Percentiles rank a stretch among this genome's conserved stretches.
These are phyloP conservation scores for Saccharomyces uvarum DNA, from an alignment of 1,139 yeast species.

Conservation along the genomic window DNA sequence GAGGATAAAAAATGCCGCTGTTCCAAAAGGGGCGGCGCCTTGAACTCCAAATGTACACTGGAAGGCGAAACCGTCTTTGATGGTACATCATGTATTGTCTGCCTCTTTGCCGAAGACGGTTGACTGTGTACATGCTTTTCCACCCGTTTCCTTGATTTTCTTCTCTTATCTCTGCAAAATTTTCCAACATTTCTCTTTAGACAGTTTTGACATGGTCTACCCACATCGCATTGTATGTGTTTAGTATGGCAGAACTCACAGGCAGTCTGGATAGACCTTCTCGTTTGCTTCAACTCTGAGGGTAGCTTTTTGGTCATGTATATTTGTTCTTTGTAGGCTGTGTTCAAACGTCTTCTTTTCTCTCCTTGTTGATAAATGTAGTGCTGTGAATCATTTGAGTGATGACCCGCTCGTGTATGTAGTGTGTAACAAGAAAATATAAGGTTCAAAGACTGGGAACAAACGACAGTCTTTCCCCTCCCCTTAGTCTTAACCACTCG, in stretches of 20 bases:
- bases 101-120: neutral
- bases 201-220: conserved; percentile 65
- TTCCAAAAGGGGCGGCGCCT: neutral
- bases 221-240: conserved; percentile 56
- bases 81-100: neutral
- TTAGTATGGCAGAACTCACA: conserved; percentile 65
- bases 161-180: conserved; percentile 50
- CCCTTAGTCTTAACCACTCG: neutral
- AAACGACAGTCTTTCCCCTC: neutral
- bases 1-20: neutral
- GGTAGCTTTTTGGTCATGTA: conserved; percentile 56
- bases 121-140: conserved; percentile 1
- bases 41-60: neutral
- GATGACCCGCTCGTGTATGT: neutral
- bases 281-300: conserved; percentile 41
- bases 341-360: neutral
- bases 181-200: conserved; percentile 49
- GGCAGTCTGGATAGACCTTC: conserved; percentile 61
- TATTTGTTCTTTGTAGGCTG: neutral
- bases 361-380: neutral
- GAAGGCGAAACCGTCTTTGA: neutral
- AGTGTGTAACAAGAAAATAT: neutral
- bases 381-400: neutral
- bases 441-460: neutral
- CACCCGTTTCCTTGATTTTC: conserved; percentile 37